These are phyloP conservation scores for Elongisporangium senticosum DNA, from an alignment of 352 stramenopile species.

Conservation along the genomic window DNA sequence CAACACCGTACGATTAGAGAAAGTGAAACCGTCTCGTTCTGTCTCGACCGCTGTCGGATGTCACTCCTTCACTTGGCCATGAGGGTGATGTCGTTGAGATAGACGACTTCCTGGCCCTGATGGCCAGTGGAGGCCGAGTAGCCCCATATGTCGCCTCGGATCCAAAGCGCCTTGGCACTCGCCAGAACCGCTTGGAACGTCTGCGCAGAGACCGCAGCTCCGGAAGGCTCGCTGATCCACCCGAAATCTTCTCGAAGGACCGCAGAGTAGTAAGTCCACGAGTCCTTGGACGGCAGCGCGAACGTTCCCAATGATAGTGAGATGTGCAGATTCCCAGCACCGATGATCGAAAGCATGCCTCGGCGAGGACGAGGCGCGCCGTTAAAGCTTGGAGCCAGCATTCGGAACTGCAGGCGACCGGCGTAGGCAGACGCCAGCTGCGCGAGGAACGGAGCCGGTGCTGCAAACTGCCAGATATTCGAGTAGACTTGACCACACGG, in stretches of 20 bases:
- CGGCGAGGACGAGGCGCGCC: slow-evolving; percentile 41
- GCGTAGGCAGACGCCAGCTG: slow-evolving; percentile 42
- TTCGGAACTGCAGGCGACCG: slow-evolving; percentile 59
- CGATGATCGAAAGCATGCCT: slow-evolving; percentile 50
- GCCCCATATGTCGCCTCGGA: slow-evolving; percentile 67
- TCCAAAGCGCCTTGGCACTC: slow-evolving; percentile 34
- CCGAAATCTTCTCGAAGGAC: slow-evolving; percentile 73
- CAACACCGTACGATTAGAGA: neutral
- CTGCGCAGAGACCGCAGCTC: slow-evolving; percentile 13
- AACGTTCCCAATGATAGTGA: slow-evolving; percentile 52
- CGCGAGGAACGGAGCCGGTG: slow-evolving; percentile 20
- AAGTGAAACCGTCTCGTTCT: neutral
- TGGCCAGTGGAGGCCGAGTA: slow-evolving; percentile 17
- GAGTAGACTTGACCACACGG: slow-evolving; percentile 60
- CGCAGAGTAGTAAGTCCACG: slow-evolving; percentile 59
- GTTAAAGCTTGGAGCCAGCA: slow-evolving; percentile 67
- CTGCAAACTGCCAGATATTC: slow-evolving; percentile 68
- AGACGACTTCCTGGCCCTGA: slow-evolving; percentile 61
- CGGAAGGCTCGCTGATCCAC: slow-evolving; percentile 56
- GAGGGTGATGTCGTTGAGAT: slow-evolving; percentile 59
- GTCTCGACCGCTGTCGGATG: too few species aligned
- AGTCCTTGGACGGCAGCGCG: slow-evolving; percentile 24
- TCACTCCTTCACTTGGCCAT: slow-evolving; percentile 20
- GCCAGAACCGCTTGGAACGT: slow-evolving; percentile 31
- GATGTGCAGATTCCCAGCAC: slow-evolving; percentile 18